Base-by-base conservation (phyloP, 192 early-diverging fungal genomes). In the Backusella westeae region DNA sequence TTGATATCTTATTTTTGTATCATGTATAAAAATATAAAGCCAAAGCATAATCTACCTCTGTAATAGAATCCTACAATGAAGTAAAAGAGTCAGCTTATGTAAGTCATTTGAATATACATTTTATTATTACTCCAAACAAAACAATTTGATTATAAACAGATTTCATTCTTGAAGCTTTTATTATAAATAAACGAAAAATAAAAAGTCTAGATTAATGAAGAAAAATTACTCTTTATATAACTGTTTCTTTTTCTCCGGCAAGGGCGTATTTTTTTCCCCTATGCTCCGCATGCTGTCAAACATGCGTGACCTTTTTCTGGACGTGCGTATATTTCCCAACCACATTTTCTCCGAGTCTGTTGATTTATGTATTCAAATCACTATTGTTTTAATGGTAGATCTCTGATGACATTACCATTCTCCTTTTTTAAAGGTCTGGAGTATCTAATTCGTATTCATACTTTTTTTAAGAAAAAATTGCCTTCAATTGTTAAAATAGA, bases 61-160 rank as follows among this genome's bases (percentile, higher is more conserved):
- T 85, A 63, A 87, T 81, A 23, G 86, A 87, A 72, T 87, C 86
- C 78, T 80, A 72, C 38, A 67, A 35, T 9, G 69, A 49, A 46
- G 10, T 1, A 49, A 49, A 32, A 5, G 7, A n/a, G 9, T 23
- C 14, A 52, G 34, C 34, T 15, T 3, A 56, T 9, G 42, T 69
- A 35, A 56, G 12, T 1, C 15, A 36, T 6, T 19, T 35, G 14
- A 12, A 21, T 41, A 26, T 19, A 21, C 14, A 59, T 21, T 17
- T 3, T 36, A 21, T 6, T 38, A 42, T 76, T 76, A 76, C 75
- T 10, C 78, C 78, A 66, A 79, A 79, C 3, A 79, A 38, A 26
- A 79, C 65, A 71, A 79, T 79, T 44, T 75, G 74, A 66, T 79
- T 39, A 19, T 77, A 77, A 6, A 23, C 39, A n/a, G 29, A 52